Conservation (phyloP, 495 filamentous ascomycete species). For the Haplographium delicatum region DNA sequence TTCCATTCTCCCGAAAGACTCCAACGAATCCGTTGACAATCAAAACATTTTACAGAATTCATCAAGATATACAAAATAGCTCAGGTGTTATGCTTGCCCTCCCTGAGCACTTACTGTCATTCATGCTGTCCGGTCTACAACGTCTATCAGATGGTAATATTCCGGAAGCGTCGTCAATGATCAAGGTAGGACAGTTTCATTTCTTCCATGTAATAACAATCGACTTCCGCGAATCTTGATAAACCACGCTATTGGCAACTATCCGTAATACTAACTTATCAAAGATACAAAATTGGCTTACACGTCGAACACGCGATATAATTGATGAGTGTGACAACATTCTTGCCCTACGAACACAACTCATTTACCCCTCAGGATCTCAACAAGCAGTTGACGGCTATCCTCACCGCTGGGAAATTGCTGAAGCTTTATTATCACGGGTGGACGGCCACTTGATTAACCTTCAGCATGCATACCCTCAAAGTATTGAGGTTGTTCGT, state of each 20-base stretch:
- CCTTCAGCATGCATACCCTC: conserved; percentile 33
- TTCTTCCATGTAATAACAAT: no score
- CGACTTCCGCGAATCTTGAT: no score
- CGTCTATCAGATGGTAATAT: conserved; percentile 5
- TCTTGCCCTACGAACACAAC: conserved; percentile 39
- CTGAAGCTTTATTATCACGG: conserved; percentile 31
- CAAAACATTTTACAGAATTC: background rate
- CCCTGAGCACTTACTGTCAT: conserved; percentile 21
- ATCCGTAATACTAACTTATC: conserved; percentile 26
- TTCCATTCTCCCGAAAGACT: conserved; percentile 17
- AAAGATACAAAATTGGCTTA: conserved; percentile 39
- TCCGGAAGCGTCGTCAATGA: background rate
- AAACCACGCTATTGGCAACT: conserved; percentile 28
- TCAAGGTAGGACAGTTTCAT: conserved; percentile 3
- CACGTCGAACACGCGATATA: conserved; percentile 40
- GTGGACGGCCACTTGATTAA: conserved; percentile 31
- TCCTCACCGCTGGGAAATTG: conserved; percentile 43
- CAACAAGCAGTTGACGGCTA: conserved; percentile 45
- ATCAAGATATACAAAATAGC: background rate
- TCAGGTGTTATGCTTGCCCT: conserved; percentile 11
- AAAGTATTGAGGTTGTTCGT: conserved; percentile 39
- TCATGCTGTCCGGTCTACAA: conserved; percentile 12
- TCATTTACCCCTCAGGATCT: conserved; percentile 45
- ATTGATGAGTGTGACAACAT: conserved; percentile 55
- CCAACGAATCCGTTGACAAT: background rate